Conservation (phyloP, 2,329 filamentous ascomycete species). For the Penicillium sp. region DNA sequence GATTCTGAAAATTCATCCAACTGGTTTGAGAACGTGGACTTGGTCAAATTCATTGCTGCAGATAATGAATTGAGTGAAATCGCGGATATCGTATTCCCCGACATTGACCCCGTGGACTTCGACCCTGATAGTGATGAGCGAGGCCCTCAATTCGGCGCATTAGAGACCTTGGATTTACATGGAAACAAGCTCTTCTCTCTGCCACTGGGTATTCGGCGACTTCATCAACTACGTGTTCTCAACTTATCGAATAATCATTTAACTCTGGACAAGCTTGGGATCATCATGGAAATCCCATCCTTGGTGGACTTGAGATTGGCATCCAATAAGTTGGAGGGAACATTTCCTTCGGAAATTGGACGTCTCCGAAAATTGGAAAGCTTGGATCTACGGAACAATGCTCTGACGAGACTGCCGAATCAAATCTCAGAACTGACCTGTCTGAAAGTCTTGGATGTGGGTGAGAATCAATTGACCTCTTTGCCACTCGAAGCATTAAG, state of each 20-base stretch:
- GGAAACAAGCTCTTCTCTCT: constrained; percentile 75
- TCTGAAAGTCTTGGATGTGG: constrained; percentile 76
- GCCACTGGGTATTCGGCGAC: constrained; percentile 73
- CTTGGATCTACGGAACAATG: constrained; percentile 81
- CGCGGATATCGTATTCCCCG: constrained; percentile 77
- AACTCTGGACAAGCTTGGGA: constrained; percentile 69
- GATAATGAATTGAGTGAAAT: constrained; percentile 84
- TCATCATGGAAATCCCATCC: constrained; percentile 71
- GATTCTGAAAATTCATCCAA: constrained; percentile 67
- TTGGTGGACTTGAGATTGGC: constrained; percentile 81
- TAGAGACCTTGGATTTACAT: constrained; percentile 83
- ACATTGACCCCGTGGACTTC: constrained; percentile 60
- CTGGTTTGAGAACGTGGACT: constrained; percentile 91
- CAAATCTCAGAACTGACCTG: constrained; percentile 67
- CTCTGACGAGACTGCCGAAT: constrained; percentile 70
- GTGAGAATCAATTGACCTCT: constrained; percentile 73
- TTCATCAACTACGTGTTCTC: constrained; percentile 75
- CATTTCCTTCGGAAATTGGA: constrained; percentile 66
- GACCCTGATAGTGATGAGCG: constrained; percentile 67
- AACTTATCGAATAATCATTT: constrained; percentile 87
- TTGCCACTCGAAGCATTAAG: constrained; percentile 72
- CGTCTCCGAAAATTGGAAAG: constrained; percentile 72
- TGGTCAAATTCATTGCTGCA: constrained; percentile 80
- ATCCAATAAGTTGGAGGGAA: constrained; percentile 73
- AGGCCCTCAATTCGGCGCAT: constrained; percentile 76